Base-by-base conservation (phyloP, 306 rosid genomes). In the Astragalus membranaceus region DNA sequence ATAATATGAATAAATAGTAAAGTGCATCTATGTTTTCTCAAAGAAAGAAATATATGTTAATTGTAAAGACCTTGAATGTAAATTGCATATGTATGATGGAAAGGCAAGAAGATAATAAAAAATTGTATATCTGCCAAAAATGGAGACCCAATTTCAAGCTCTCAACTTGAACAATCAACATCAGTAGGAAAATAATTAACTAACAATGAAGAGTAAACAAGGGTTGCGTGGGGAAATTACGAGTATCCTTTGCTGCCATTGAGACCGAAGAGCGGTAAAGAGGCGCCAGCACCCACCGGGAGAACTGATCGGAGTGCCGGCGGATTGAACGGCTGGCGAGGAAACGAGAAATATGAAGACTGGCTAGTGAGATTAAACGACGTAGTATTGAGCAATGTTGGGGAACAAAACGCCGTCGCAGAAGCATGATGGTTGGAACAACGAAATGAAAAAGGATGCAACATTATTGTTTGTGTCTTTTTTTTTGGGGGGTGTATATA, bases 181-280 rank as follows among this genome's bases (percentile, higher is more conserved):
- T 47, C 2, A 8, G 12, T 8, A 10, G 7, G 16, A 59, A 59
- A 35, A 15, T 35, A n/a, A 35, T 7, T 8, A 37, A 39, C 1
- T 2, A 14, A 36, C 47, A 60, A 37, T 9, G 32, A 60, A 75
- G 35, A 11, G 20, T 32, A 47, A 26, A 30, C 0, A 52, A 37
- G 35, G 1, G 26, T 6, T 32, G 17, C 30, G 10, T 5, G 42
- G 29, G 10, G 43, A 57, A 52, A 55, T 9, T 64, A 7, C 3
- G 37, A 66, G 65, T 83, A 91, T 91, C 93, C 88, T 73, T 87
- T 80, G 20, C 88, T 81, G 4, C 57, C 77, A 8, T 68, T 70
- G 77, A 78, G 12, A 55, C 85, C 88, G n/a, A 59, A 59, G 50
- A 62, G 20, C 14, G 84, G n/a, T 8, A 51, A 12, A 20, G 78